Percentiles rank a stretch among this genome's conserved stretches.
Evolutionary conservation across 345 rosid genomes (phyloP).

Genomic region (Syzygium jambos): DNA sequence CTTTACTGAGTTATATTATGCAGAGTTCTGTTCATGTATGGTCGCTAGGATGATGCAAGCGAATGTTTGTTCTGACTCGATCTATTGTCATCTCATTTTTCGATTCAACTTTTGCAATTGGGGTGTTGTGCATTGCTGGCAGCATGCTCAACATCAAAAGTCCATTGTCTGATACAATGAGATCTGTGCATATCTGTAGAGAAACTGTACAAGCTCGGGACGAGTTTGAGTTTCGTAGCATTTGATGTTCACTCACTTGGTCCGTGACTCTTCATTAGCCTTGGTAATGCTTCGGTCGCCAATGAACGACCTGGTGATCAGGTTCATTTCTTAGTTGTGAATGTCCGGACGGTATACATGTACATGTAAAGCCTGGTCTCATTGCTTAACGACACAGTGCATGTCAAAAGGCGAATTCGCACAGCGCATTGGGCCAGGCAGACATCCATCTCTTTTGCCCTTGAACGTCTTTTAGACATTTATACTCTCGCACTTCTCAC

Average conservation of each 20-base stretch:
- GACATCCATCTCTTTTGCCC: neutral
- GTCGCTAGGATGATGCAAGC: neutral
- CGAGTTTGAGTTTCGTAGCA: neutral
- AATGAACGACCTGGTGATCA: neutral
- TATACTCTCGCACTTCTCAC: neutral
- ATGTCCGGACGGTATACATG: neutral
- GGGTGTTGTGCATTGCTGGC: neutral
- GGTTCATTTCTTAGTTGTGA: neutral
- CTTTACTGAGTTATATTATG: neutral
- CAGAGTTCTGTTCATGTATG: neutral
- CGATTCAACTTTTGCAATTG: neutral
- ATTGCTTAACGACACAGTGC: neutral
- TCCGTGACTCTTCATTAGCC: neutral
- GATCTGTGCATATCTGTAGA: neutral
- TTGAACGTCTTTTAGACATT: neutral
- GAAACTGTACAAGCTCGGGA: neutral
- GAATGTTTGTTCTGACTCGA: neutral
- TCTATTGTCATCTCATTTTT: neutral
- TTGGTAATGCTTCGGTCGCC: neutral
- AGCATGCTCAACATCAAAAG: neutral
- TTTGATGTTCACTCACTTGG: neutral
- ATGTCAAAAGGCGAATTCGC: neutral
- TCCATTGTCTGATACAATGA: neutral
- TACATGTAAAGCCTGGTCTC: neutral
- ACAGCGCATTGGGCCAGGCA: neutral